These are phyloP conservation scores for Yamadazyma takamatsuzukensis DNA, from an alignment of 805 yeast genomes.

Conservation along the genomic window DNA sequence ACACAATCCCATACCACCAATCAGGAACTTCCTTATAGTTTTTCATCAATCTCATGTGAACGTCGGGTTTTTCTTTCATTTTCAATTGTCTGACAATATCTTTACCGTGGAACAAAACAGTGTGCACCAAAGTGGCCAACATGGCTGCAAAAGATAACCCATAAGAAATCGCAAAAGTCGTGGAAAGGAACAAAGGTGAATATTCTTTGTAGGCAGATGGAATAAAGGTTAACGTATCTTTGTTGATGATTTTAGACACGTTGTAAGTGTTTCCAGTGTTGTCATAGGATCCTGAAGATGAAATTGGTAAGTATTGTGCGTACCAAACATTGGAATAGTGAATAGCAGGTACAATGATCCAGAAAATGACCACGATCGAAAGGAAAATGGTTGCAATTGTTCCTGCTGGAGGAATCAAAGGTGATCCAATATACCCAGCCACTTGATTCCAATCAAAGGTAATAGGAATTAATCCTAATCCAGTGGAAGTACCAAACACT, in stretches of 20 bases:
- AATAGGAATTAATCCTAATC: slow-evolving; percentile 62
- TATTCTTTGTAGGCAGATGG: slow-evolving; percentile 48
- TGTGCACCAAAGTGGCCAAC: slow-evolving; percentile 57
- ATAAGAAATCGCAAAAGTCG: slow-evolving; percentile 57
- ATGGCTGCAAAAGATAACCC: slow-evolving; percentile 60
- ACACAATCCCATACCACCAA: slow-evolving; percentile 35
- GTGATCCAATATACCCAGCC: slow-evolving; percentile 54
- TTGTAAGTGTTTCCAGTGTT: slow-evolving; percentile 48
- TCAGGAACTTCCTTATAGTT: slow-evolving; percentile 38
- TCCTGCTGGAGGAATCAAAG: slow-evolving; percentile 60
- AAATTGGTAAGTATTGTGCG: slow-evolving; percentile 56
- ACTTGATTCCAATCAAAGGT: slow-evolving; percentile 42
- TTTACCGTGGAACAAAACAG: slow-evolving; percentile 52
- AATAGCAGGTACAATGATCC: slow-evolving; percentile 53
- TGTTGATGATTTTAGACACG: slow-evolving; percentile 45
- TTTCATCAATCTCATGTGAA: slow-evolving; percentile 55
- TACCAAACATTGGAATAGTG: slow-evolving; percentile 57
- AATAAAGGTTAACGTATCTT: slow-evolving; percentile 35
- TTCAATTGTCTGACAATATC: slow-evolving; percentile 39
- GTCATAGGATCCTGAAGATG: slow-evolving; percentile 45
- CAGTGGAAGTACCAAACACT: slow-evolving; percentile 58
- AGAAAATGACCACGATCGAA: slow-evolving; percentile 40
- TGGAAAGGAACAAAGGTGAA: slow-evolving; percentile 61
- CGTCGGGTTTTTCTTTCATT: slow-evolving; percentile 19
- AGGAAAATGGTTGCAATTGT: slow-evolving; percentile 19